A percentile compares a stretch with the other conserved stretches of the same genome.
phyloP scores from a whole-genome alignment of 2,329 filamentous ascomycete species.

The Diaporthe aspalathi region DNA sequence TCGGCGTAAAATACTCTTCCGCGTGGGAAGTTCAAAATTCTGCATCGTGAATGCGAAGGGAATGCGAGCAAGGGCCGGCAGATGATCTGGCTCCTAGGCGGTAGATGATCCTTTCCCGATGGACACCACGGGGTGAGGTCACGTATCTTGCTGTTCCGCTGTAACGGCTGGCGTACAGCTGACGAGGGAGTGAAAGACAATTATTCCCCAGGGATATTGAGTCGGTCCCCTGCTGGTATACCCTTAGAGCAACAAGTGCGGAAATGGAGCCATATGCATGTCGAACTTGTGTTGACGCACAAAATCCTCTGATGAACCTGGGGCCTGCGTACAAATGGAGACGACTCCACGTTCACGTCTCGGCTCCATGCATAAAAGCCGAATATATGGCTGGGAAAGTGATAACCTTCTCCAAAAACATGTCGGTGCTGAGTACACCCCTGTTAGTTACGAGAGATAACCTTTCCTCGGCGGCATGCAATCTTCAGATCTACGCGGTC shows the following conservation, averaged over 20 bases:
- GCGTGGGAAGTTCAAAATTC: not conserved
- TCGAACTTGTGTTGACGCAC: not conserved
- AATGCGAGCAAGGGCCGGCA: not conserved
- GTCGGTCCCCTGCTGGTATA: not conserved
- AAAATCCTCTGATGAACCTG: not conserved
- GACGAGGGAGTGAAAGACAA: not conserved
- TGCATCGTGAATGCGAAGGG: not conserved
- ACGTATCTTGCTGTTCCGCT: not conserved
- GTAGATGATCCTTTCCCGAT: no score
- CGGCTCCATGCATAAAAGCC: not conserved
- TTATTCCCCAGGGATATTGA: not conserved
- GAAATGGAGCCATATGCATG: not conserved
- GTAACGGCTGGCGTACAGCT: not conserved
- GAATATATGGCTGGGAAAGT: not conserved
- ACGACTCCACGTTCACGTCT: not conserved
- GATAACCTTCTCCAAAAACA: no score
- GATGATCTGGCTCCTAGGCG: not conserved
- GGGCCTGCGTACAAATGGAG: not conserved
- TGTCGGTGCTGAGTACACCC: no score
- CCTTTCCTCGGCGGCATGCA: no score
- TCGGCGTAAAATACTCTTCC: not conserved
- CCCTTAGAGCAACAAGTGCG: not conserved
- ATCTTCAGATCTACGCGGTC: no score
- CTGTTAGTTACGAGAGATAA: no score
- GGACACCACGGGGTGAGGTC: not conserved